Evolutionary conservation across 2,329 filamentous ascomycete genomes (phyloP).

Genomic region (Talaromyces sp.): DNA sequence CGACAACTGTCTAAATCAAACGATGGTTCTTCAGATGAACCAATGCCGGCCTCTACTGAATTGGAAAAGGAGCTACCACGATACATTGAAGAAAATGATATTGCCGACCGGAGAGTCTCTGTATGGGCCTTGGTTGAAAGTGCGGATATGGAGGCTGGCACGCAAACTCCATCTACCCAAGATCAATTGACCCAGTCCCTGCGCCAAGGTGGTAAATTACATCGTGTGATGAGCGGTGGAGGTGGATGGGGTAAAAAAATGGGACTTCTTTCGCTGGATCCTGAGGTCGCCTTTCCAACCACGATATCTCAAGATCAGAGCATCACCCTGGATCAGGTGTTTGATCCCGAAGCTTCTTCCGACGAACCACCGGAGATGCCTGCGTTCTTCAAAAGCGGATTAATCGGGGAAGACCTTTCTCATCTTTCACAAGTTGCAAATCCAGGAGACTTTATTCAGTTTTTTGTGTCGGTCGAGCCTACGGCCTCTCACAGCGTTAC

Average conservation of each 20-base stretch:
- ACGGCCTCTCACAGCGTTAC: not conserved
- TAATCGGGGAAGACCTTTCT: constrained; percentile 36
- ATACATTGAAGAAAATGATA: constrained; percentile 42
- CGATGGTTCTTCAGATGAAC: constrained; percentile 27
- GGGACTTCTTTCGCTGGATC: constrained; percentile 46
- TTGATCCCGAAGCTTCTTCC: constrained; percentile 15
- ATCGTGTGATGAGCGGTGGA: constrained; percentile 48
- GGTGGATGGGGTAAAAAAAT: constrained; percentile 52
- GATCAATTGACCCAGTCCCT: constrained; percentile 32
- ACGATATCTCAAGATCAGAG: constrained; percentile 17
- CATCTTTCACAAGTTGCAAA: constrained; percentile 43
- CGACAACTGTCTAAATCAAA: constrained; percentile 42
- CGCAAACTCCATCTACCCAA: constrained; percentile 14
- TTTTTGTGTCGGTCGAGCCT: constrained; percentile 41
- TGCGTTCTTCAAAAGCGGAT: constrained; percentile 23
- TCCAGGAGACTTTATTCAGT: constrained; percentile 44
- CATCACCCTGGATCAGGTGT: constrained; percentile 28
- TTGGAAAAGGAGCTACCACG: constrained; percentile 45
- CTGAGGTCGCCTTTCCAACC: constrained; percentile 37
- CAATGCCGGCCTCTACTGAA: constrained; percentile 45
- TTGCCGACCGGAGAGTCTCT: constrained; percentile 41
- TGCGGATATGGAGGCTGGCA: constrained; percentile 17
- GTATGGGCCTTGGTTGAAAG: constrained; percentile 47
- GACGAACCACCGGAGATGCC: constrained; percentile 14
- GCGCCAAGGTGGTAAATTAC: constrained; percentile 39